phyloP scores from a whole-genome alignment of 2,329 filamentous ascomycete genomes.

The Trichoderma atrobrunneum region DNA sequence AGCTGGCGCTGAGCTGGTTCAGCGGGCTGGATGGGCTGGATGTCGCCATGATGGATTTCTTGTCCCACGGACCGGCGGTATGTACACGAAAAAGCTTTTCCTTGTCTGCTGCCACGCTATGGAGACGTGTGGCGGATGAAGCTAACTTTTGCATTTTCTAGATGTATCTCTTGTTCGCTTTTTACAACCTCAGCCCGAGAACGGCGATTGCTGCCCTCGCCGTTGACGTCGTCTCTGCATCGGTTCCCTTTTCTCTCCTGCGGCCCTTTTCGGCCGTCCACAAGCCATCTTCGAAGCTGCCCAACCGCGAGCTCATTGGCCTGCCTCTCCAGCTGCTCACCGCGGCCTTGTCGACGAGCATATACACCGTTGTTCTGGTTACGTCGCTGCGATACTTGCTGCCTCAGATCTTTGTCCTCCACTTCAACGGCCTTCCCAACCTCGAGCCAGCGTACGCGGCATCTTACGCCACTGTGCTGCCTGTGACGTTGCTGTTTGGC shows the following conservation, averaged over 20 bases:
- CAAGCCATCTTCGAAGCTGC: slow-evolving; percentile 48
- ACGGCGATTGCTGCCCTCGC: slow-evolving; percentile 60
- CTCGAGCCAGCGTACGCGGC: slow-evolving; percentile 66
- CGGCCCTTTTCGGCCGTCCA: slow-evolving; percentile 66
- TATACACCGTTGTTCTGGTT: slow-evolving; percentile 74
- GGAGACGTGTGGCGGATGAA: background rate
- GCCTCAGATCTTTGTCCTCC: slow-evolving; percentile 66
- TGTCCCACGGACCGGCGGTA: slow-evolving; percentile 72
- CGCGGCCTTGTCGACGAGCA: slow-evolving; percentile 63
- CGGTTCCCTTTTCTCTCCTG: slow-evolving; percentile 72
- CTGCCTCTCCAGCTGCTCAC: slow-evolving; percentile 61
- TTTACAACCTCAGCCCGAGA: slow-evolving; percentile 66
- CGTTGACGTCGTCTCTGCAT: slow-evolving; percentile 67
- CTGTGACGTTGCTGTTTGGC: slow-evolving; percentile 59
- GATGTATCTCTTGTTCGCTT: slow-evolving; percentile 72
- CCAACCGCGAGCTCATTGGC: slow-evolving; percentile 67
- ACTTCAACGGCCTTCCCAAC: slow-evolving; percentile 71
- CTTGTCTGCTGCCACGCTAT: background rate
- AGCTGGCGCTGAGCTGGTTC: slow-evolving; percentile 72
- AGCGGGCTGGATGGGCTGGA: slow-evolving; percentile 72
- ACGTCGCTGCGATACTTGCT: slow-evolving; percentile 67
- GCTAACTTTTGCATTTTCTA: slow-evolving; percentile 29
- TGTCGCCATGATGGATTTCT: slow-evolving; percentile 60
- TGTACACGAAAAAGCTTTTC: background rate
- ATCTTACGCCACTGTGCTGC: slow-evolving; percentile 59